Percentiles rank a stretch among this genome's conserved stretches.
Evolutionary conservation across 305 asterid genomes (phyloP).

Genomic region (Fraxinus paxiana): DNA sequence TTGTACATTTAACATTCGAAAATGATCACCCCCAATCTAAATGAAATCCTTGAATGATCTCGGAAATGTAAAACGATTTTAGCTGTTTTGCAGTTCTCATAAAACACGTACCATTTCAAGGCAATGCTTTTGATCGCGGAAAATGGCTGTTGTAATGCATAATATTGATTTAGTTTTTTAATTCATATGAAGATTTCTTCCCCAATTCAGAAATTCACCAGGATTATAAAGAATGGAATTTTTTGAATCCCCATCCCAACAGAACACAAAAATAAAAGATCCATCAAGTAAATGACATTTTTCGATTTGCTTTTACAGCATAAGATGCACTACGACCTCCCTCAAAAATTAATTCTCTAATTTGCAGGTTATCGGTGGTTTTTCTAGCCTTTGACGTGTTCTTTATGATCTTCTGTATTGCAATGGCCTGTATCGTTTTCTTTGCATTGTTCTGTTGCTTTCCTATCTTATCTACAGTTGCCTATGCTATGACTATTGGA

Average conservation of each 20-base stretch:
- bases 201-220: background rate
- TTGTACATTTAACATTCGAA: constrained; percentile 15
- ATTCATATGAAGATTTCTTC: background rate
- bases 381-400: constrained; percentile 80
- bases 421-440: constrained; percentile 48
- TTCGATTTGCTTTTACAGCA: background rate
- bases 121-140: background rate
- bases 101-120: background rate
- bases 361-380: constrained; percentile 72
- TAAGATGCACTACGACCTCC: background rate
- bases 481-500: constrained; percentile 65
- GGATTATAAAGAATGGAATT: background rate
- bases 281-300: too few relatives aligned
- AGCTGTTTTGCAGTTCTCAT: background rate
- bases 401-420: constrained; percentile 73
- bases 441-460: constrained; percentile 67
- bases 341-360: constrained; percentile 8
- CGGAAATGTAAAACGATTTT: background rate
- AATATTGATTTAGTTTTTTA: background rate
- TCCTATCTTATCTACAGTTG: constrained; percentile 64
- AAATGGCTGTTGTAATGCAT: background rate
- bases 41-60: background rate
- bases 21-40: background rate
- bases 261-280: too few relatives aligned
- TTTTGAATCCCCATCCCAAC: too few relatives aligned